phyloP scores from a whole-genome alignment of 1,284 basidiomycete species.

The Ustilago cynodontis region DNA sequence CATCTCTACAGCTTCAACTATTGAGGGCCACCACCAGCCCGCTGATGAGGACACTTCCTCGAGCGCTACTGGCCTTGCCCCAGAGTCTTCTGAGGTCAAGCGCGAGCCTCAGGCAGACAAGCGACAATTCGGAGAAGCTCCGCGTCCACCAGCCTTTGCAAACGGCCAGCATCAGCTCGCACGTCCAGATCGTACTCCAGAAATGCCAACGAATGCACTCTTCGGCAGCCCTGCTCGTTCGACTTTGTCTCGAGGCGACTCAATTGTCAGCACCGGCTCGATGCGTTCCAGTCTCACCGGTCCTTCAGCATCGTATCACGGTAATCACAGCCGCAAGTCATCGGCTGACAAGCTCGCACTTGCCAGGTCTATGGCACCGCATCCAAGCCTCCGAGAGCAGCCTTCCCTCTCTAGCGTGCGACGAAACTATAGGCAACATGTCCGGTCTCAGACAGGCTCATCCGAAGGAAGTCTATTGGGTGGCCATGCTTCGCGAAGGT shows the following conservation, averaged over 20 bases:
- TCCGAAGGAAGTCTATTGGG: constrained; percentile 43
- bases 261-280: constrained; percentile 19
- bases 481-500: constrained; percentile 32
- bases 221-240: constrained; percentile 27
- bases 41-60: background rate
- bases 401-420: constrained; percentile 41
- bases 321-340: constrained; percentile 36
- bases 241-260: constrained; percentile 24
- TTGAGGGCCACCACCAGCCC: constrained; percentile 14
- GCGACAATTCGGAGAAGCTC: background rate
- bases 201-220: constrained; percentile 16
- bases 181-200: constrained; percentile 24
- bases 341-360: constrained; percentile 42
- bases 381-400: constrained; percentile 36
- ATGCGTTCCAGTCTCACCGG: constrained; percentile 25
- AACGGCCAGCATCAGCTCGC: background rate
- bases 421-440: constrained; percentile 43
- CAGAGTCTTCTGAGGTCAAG: background rate
- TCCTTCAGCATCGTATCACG: constrained; percentile 20
- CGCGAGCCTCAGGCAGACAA: background rate
- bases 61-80: background rate
- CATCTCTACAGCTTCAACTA: constrained; percentile 36
- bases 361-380: constrained; percentile 34
- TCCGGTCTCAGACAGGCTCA: constrained; percentile 36
- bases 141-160: background rate